Evolutionary conservation across 768 basidiomycete genomes (phyloP).

Genomic region (Tylopilus intermedius): DNA sequence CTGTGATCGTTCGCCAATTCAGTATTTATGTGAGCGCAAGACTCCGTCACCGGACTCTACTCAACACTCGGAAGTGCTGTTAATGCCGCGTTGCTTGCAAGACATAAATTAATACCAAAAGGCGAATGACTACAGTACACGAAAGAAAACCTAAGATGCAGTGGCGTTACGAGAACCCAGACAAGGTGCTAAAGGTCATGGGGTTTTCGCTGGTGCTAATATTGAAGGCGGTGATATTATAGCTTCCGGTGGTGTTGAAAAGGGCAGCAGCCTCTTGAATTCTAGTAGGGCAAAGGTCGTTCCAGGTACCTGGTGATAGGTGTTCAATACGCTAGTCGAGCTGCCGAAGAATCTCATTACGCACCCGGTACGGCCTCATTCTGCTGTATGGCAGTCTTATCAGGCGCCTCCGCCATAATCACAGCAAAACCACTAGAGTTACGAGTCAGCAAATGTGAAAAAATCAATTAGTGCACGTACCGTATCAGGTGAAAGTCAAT

Average conservation of each 20-base stretch:
- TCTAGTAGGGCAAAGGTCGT: slow-evolving; percentile 16
- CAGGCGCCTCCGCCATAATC: slow-evolving; percentile 26
- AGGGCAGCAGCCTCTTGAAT: slow-evolving; percentile 14
- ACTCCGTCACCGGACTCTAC: too few species aligned
- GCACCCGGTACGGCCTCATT: slow-evolving; percentile 16
- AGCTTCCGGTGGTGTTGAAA: slow-evolving; percentile 17
- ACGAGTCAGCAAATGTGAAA: slow-evolving; percentile 1
- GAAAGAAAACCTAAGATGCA: not conserved
- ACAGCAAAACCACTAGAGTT: slow-evolving; percentile 28
- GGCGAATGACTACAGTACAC: not conserved
- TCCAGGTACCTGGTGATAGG: slow-evolving; percentile 14
- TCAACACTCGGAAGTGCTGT: too few species aligned
- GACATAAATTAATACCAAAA: too few species aligned
- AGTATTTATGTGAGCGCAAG: too few species aligned
- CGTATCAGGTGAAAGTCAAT: slow-evolving; percentile 29
- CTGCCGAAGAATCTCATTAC: not conserved
- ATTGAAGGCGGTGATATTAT: slow-evolving; percentile 15
- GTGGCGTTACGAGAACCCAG: not conserved
- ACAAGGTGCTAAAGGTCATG: slow-evolving; percentile 11
- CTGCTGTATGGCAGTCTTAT: slow-evolving; percentile 17
- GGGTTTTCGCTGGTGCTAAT: not conserved
- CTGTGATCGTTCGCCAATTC: too few species aligned
- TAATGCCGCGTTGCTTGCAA: too few species aligned
- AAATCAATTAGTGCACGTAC: slow-evolving; percentile 11
- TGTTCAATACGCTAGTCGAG: not conserved